Conservation (phyloP, 257 asterid genomes). For the Thymus quinquecostatus region DNA sequence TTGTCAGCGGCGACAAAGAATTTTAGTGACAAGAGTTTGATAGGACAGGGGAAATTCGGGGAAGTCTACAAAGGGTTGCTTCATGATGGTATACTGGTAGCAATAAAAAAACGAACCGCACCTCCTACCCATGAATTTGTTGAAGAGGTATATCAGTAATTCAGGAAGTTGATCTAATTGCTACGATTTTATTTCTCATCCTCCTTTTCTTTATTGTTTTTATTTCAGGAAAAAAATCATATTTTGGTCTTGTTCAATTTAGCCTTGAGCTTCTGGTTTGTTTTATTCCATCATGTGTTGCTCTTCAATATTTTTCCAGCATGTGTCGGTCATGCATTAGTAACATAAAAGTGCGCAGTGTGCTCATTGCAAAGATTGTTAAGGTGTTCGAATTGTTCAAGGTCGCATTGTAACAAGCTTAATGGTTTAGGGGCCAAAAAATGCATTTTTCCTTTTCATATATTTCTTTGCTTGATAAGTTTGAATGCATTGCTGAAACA, state of each 20-base stretch:
- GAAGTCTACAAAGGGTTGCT: slow-evolving; percentile 93
- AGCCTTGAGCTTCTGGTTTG: neutral
- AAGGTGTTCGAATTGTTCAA: neutral
- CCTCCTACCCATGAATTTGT: slow-evolving; percentile 67
- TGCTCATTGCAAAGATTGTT: neutral
- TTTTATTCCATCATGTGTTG: neutral
- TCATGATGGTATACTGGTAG: slow-evolving; percentile 89
- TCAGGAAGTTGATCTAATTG: slow-evolving; percentile 13
- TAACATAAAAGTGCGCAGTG: neutral
- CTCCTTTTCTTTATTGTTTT: neutral
- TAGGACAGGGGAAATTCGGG: slow-evolving; percentile 89
- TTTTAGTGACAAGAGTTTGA: slow-evolving; percentile 73
- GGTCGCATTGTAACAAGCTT: neutral
- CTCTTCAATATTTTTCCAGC: neutral
- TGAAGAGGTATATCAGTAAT: slow-evolving; percentile 62
- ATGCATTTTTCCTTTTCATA: neutral
- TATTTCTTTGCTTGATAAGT: neutral
- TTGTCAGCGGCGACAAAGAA: slow-evolving; percentile 69
- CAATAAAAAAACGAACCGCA: slow-evolving; percentile 69
- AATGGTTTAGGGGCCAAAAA: neutral
- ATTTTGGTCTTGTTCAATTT: neutral
- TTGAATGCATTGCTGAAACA: slow-evolving; percentile 25
- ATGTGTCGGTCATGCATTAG: neutral
- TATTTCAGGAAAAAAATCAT: neutral
- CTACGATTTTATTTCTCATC: slow-evolving; percentile 12